A percentile compares a stretch with the other conserved stretches of the same genome.
Conservation (phyloP, 2,329 filamentous ascomycete species). For the Atkinsonella hypoxylon region DNA sequence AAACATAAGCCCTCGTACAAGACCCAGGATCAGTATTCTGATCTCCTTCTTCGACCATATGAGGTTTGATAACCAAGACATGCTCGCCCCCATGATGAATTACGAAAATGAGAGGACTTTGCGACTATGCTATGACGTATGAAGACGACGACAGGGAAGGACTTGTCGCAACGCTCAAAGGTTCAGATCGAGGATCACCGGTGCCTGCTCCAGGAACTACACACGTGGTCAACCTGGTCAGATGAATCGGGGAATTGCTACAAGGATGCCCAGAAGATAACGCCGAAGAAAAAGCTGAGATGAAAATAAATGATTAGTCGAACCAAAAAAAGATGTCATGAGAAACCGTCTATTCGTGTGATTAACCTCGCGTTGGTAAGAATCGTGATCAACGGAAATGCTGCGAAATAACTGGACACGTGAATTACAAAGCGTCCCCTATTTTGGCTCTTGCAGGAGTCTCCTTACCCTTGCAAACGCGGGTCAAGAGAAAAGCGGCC, state of each 20-base stretch:
- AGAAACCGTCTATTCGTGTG: neutral
- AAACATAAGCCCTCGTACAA: constrained; percentile 48
- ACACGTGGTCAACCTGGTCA: constrained; percentile 4
- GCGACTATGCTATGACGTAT: neutral
- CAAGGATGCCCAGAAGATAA: neutral
- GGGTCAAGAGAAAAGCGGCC: neutral
- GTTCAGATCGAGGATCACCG: constrained; percentile 2
- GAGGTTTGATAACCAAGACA: constrained; percentile 60
- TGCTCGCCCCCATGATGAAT: constrained; percentile 47
- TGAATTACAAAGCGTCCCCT: constrained; percentile 9
- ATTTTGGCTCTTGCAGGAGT: neutral
- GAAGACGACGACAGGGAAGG: neutral
- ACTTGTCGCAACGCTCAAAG: neutral
- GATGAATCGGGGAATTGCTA: neutral
- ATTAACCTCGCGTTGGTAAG: neutral
- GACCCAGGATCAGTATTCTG: constrained; percentile 82
- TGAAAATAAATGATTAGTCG: neutral
- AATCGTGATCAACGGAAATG: neutral
- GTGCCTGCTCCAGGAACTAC: neutral
- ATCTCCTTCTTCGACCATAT: constrained; percentile 96
- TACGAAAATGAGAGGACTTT: neutral
- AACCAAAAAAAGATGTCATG: neutral
- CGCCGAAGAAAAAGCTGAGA: neutral
- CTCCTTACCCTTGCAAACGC: neutral
- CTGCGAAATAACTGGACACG: neutral